These are phyloP conservation scores for Trichoderma atroviride DNA, from an alignment of 2,329 filamentous ascomycete species.

Conservation along the genomic window DNA sequence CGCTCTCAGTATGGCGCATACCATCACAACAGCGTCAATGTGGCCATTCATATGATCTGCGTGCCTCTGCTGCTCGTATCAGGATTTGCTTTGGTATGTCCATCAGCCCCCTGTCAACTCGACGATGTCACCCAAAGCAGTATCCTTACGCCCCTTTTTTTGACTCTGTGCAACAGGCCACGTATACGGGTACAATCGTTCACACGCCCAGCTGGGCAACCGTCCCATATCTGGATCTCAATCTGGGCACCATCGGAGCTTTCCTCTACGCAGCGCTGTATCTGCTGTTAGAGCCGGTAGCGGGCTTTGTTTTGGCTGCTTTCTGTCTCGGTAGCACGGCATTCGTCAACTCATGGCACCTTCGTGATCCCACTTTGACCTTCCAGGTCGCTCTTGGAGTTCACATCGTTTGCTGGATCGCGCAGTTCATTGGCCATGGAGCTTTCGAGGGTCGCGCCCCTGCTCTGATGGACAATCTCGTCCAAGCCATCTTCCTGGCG, in stretches of 20 bases:
- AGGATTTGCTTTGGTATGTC: constrained; percentile 69
- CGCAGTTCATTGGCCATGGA: constrained; percentile 91
- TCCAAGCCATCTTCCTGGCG: constrained; percentile 89
- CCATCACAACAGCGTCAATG: constrained; percentile 76
- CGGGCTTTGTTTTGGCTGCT: constrained; percentile 74
- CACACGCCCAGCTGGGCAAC: constrained; percentile 68
- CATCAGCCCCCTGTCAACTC: neutral
- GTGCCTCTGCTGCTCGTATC: constrained; percentile 76
- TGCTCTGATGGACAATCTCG: constrained; percentile 84
- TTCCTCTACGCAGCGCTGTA: constrained; percentile 78
- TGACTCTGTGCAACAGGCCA: constrained; percentile 48
- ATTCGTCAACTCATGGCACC: constrained; percentile 72
- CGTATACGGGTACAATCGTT: constrained; percentile 65
- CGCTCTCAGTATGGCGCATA: constrained; percentile 76
- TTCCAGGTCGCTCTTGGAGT: constrained; percentile 64
- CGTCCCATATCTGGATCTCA: constrained; percentile 67
- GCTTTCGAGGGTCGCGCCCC: constrained; percentile 86
- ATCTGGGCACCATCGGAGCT: constrained; percentile 65
- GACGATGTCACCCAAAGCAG: neutral
- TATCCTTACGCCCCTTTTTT: constrained; percentile 18
- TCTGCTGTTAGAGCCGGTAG: constrained; percentile 90
- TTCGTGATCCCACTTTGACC: constrained; percentile 53
- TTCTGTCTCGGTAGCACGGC: constrained; percentile 77
- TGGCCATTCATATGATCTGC: constrained; percentile 77
- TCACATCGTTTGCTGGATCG: constrained; percentile 77